A percentile compares a stretch with the other conserved stretches of the same genome.
These are phyloP conservation scores for Drosera spatulata DNA, from an alignment of 179 eudicot species.

Conservation along the genomic window DNA sequence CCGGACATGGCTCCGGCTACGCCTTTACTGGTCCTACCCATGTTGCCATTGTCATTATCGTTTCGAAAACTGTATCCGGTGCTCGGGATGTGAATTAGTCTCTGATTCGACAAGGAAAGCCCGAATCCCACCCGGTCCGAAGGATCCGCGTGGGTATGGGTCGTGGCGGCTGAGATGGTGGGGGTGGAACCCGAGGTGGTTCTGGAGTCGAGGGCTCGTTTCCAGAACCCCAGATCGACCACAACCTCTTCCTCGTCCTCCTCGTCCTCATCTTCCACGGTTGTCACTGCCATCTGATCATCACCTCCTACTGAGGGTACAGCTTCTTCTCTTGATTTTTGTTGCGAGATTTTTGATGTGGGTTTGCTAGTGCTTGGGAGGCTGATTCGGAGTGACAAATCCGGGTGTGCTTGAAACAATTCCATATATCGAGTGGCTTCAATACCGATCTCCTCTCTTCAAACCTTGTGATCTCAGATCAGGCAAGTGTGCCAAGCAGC, in stretches of 20 bases:
- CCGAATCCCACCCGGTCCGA: constrained; percentile 4
- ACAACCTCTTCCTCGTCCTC: constrained; percentile 7
- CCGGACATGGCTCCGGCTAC: no score
- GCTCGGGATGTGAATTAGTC: not conserved
- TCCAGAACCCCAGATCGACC: constrained; percentile 46
- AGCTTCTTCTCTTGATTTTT: not conserved
- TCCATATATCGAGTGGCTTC: constrained; percentile 26
- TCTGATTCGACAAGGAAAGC: constrained; percentile 22
- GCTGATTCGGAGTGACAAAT: constrained; percentile 75
- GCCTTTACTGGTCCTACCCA: no score
- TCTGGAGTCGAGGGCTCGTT: constrained; percentile 25
- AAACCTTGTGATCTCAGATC: not conserved
- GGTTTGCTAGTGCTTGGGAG: constrained; percentile 51
- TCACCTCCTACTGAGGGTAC: constrained; percentile 7
- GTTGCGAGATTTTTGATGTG: constrained; percentile 7
- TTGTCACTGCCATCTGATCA: not conserved
- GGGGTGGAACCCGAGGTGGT: constrained; percentile 6
- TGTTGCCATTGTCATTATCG: no score
- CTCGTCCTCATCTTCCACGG: not conserved
- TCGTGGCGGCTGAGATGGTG: not conserved
- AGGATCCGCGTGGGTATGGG: no score
- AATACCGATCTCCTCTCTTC: not conserved
- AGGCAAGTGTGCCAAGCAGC: no score
- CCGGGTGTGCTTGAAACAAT: constrained; percentile 74
- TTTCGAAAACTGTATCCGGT: no score